Conservation (phyloP, 371 early-diverging fungal species). For the Haplosporangium sp. region DNA sequence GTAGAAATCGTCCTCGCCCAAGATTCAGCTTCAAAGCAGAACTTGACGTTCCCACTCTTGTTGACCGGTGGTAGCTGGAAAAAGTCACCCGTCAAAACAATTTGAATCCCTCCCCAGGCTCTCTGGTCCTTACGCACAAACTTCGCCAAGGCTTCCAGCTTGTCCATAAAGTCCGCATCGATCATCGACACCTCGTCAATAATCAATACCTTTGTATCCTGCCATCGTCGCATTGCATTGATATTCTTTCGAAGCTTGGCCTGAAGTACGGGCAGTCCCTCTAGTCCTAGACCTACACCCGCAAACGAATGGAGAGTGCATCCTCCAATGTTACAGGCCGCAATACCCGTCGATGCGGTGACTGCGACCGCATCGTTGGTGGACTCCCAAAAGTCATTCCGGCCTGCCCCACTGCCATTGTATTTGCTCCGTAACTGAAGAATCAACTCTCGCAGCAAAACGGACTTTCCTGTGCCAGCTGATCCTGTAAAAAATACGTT, state of each 20-base stretch:
- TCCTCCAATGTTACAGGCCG: constrained; percentile 64
- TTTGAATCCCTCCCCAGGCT: constrained; percentile 72
- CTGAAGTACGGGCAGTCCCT: constrained; percentile 2
- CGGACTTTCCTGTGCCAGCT: constrained; percentile 56
- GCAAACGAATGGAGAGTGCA: constrained; percentile 70
- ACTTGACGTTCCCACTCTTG: constrained; percentile 51
- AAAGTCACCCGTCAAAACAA: constrained; percentile 70
- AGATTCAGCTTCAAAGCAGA: constrained; percentile 75
- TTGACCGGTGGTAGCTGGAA: constrained; percentile 69
- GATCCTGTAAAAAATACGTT: constrained; percentile 71
- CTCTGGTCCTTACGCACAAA: constrained; percentile 6
- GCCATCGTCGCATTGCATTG: constrained; percentile 38
- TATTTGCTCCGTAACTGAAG: constrained; percentile 11
- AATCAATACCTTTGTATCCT: constrained; percentile 56
- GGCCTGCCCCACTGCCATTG: constrained; percentile 4
- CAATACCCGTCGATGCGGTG: constrained; percentile 56
- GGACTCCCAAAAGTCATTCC: background rate
- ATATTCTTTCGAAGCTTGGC: constrained; percentile 9
- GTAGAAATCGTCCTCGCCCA: constrained; percentile 68
- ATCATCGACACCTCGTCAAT: constrained; percentile 74
- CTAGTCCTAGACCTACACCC: constrained; percentile 57
- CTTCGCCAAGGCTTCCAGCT: constrained; percentile 31
- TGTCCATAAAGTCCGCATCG: constrained; percentile 38
- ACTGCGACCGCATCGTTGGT: constrained; percentile 43
- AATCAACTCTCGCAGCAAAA: constrained; percentile 57